These are phyloP conservation scores for Trametes sanguinea DNA, from an alignment of 768 basidiomycete genomes.

Conservation along the genomic window DNA sequence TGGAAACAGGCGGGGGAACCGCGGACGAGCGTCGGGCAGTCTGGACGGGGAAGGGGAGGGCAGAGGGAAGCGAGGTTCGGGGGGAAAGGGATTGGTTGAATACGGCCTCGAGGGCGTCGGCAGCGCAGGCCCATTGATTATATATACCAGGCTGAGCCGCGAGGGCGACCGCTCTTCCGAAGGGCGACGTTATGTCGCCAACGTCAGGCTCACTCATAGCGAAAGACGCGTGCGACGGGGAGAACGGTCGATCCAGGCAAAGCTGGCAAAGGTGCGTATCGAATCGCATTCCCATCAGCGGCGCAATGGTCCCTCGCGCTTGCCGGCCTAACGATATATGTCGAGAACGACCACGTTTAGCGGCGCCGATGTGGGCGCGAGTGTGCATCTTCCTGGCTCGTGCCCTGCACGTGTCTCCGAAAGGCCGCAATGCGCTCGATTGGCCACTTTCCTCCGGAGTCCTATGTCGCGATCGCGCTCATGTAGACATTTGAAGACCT, in stretches of 20 bases:
- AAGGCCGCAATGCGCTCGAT: background rate
- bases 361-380: background rate
- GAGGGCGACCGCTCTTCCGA: background rate
- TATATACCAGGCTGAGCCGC: background rate
- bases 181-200: background rate
- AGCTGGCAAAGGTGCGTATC: background rate
- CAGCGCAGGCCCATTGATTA: too few species aligned
- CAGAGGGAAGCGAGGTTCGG: background rate
- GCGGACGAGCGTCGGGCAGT: background rate
- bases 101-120: too few species aligned
- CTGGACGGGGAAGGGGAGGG: background rate
- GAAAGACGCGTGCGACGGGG: background rate
- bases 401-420: background rate
- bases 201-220: background rate
- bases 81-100: too few species aligned
- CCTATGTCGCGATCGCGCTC: background rate
- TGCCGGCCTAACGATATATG: slow-evolving; percentile 1
- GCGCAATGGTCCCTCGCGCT: background rate
- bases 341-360: background rate
- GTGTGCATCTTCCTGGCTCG: background rate
- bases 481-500: background rate
- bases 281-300: slow-evolving; percentile 4
- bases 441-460: background rate
- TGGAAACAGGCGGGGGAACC: background rate
- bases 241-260: background rate